Base-by-base conservation (phyloP, 2,329 filamentous ascomycete genomes). In the Tolypocladium endophyticum region DNA sequence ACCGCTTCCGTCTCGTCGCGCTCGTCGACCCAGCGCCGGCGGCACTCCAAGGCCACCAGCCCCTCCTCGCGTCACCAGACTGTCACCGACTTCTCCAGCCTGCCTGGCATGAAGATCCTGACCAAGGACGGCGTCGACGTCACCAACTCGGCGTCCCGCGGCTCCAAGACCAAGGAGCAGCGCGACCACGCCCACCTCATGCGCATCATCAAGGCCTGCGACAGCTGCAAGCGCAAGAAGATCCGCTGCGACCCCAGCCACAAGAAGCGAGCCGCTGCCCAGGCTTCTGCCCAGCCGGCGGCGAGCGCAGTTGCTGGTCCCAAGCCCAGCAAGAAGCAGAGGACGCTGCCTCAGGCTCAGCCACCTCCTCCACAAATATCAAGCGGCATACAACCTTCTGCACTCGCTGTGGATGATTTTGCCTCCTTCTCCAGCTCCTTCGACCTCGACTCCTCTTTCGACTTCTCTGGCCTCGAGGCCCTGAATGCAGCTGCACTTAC, bases 131-230 rank as follows among this genome's bases (percentile, higher is more conserved):
- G 85, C 55, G 73, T 74, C 50, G 85, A 87, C 68, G 80, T 87
- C 59, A 87, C 85, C 53, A 82, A 85, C 70, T 79, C 80, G 59
- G 82, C 82, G 18, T 84, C 82, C 20, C 79, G 84, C 45, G 83
- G 84, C 39, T 83, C 80, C 70, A 87, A 87, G 74, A 85, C 85
- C 58, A 85, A 85, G 76, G 84, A 87, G 75, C 84, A 87, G 75
- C 79, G 85, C 39, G 84, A 87, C 58, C 85, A 87, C 67, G 85
- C 85, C 7, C 84, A 86, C 64, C 73, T 87, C 55, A 87, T 87
- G 82, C 77, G 85, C 61, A 84, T 85, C 68, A 83, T 87, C 69
- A 86, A 86, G 74, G 85, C 85, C n/a, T 87, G 85, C 69, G 81
- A 85, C 52, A 75, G 76, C 61, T 87, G 85, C 74, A 76, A 78